These are phyloP conservation scores for Penicillium subrubescens DNA, from an alignment of 495 filamentous ascomycete species.

Conservation along the genomic window DNA sequence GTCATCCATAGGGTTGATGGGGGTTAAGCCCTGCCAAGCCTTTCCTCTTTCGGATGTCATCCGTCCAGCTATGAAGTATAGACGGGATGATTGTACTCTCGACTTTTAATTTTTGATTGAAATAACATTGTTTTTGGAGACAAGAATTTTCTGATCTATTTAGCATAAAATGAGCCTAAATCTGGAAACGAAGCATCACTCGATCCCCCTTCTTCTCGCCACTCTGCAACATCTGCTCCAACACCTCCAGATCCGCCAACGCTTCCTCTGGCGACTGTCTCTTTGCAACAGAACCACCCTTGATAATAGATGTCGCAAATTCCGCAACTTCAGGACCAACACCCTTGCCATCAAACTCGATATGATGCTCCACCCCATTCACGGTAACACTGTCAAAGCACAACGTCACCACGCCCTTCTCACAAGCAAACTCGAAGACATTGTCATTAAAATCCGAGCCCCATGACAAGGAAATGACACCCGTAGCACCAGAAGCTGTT, in stretches of 20 bases:
- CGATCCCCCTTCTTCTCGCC: conserved; percentile 58
- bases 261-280: conserved; percentile 67
- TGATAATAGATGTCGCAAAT: conserved; percentile 61
- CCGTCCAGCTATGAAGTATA: not conserved
- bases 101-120: not conserved
- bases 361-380: conserved; percentile 51
- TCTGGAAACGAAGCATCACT: conserved; percentile 33
- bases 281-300: conserved; percentile 47
- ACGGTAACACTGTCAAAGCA: conserved; percentile 57
- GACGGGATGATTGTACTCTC: not conserved
- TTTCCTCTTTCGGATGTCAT: conserved; percentile 19
- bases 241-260: conserved; percentile 69
- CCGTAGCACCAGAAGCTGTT: conserved; percentile 63
- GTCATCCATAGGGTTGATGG: conserved; percentile 29
- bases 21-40: conserved; percentile 33
- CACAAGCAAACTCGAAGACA: conserved; percentile 54
- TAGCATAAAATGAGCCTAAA: not conserved
- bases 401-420: conserved; percentile 54
- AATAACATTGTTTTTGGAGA: not conserved
- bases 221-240: conserved; percentile 65
- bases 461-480: conserved; percentile 62
- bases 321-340: conserved; percentile 68
- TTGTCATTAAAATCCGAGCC: conserved; percentile 63
- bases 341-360: conserved; percentile 57
- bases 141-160: not conserved